Percentiles rank a stretch among this genome's conserved stretches.
phyloP scores from a whole-genome alignment of 805 yeast genomes.

The Scheffersomyces lignosus region DNA sequence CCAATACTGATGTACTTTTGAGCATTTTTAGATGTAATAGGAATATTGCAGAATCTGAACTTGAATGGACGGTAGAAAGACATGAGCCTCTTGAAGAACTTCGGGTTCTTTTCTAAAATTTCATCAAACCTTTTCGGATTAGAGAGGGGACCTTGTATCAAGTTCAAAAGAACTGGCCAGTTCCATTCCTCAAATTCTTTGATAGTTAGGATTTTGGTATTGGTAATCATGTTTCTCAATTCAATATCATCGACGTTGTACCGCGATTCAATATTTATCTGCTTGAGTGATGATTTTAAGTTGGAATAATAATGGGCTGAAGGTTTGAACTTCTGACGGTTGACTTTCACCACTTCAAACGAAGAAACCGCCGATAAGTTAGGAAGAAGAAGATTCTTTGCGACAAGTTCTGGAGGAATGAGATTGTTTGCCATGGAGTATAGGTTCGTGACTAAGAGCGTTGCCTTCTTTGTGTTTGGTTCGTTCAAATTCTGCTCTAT shows the following conservation, averaged over 20 bases:
- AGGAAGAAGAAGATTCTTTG: conserved; percentile 18
- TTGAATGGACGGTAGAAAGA: conserved; percentile 93
- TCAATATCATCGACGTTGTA: conserved; percentile 57
- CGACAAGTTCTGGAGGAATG: conserved; percentile 49
- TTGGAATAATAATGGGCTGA: conserved; percentile 24
- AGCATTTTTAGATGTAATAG: conserved; percentile 48
- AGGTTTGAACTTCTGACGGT: conserved; percentile 37
- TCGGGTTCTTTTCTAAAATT: conserved; percentile 66
- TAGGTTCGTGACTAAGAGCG: conserved; percentile 63
- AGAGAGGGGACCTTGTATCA: conserved; percentile 82
- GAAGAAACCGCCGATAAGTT: conserved; percentile 11
- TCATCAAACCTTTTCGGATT: conserved; percentile 77
- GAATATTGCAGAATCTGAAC: conserved; percentile 57
- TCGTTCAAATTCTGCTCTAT: conserved; percentile 45
- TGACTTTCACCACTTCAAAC: conserved; percentile 49
- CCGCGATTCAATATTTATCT: conserved; percentile 20
- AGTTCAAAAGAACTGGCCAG: conserved; percentile 69
- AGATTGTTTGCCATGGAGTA: conserved; percentile 52
- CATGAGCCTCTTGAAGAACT: conserved; percentile 78
- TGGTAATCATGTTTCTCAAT: conserved; percentile 62
- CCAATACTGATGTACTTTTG: conserved; percentile 70
- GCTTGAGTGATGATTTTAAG: conserved; percentile 21
- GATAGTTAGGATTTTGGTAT: conserved; percentile 71
- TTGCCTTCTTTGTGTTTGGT: conserved; percentile 56
- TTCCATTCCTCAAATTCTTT: conserved; percentile 86